Evolutionary conservation across 2,329 filamentous ascomycete species (phyloP).

Genomic region (Epichloe gansuensis): DNA sequence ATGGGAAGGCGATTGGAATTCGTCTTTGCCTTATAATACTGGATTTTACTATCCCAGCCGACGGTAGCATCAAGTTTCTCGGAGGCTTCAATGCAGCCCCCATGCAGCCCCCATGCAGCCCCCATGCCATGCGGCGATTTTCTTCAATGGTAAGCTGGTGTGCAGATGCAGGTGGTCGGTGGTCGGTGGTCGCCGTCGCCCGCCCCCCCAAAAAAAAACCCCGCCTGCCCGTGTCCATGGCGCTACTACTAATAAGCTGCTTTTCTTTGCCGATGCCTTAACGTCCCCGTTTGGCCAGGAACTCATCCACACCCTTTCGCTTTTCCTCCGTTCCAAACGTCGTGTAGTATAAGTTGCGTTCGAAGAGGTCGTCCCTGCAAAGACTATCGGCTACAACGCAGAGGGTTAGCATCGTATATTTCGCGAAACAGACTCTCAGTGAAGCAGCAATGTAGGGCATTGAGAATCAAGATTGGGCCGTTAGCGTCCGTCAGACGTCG

Average conservation of each 20-base stretch:
- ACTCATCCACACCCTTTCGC: slow-evolving; percentile 16
- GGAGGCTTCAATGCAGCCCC: not conserved
- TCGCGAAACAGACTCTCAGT: not conserved
- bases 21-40: not conserved
- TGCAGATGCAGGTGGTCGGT: not conserved
- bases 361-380: slow-evolving; percentile 20
- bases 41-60: not conserved
- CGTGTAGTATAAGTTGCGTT: slow-evolving; percentile 23
- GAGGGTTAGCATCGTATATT: not conserved
- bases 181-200: too few species aligned
- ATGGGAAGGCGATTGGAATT: not conserved
- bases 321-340: slow-evolving; percentile 23
- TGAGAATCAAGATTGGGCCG: not conserved
- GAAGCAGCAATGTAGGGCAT: not conserved
- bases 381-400: slow-evolving; percentile 13
- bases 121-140: slow-evolving; percentile 3
- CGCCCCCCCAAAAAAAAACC: too few species aligned
- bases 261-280: not conserved
- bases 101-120: not conserved
- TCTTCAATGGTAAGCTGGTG: slow-evolving; percentile 4
- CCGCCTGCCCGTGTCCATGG: too few species aligned
- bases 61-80: not conserved
- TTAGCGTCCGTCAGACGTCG: not conserved
- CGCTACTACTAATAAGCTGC: too few species aligned
- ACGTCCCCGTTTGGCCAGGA: slow-evolving; percentile 14